Base-by-base conservation (phyloP, 2,329 filamentous ascomycete genomes). In the Neocatenulostroma microsporum region DNA sequence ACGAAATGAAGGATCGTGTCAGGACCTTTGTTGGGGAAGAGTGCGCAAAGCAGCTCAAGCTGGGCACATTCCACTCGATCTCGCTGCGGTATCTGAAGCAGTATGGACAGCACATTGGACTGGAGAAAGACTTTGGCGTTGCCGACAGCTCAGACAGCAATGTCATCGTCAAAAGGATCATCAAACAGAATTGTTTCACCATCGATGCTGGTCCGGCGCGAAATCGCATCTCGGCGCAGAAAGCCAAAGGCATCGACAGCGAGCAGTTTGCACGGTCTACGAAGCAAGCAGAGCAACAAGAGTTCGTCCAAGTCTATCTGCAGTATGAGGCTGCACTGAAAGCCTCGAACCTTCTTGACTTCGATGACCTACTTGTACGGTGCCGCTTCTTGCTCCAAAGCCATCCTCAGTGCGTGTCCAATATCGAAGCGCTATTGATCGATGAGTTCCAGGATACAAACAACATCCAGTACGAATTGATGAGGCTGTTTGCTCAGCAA, bases 391-490 rank as follows among this genome's bases (percentile, higher is more conserved):
- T 98, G 9, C 71, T 98, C 14, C 73, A 72, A 41, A 67, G 70
- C 14, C 74, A 84, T 47, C 85, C 88, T 0, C 69, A 75, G 11
- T 95, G 88, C 52, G 88, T 95, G 3, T 80, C 80, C 11, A 95
- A 94, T 49, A 79, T 98, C 13, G 80, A 95, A 59, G 78, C 85
- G 0, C 87, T 96, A 5, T 70, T 98, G 30, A 93, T 98, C 44
- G 89, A 98, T 57, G 89, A 98, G 56, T 98, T 95, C 46, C 89
- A 98, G 62, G 89, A 98, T 62, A 96, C 89, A 6, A 98, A 96
- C 56, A 76, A 85, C 14, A 80, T 95, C 4, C 89, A 98, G 60
- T 96, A 94, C 53, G 86, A 95, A 49, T 67, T 98, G 27, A 95
- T 95, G 87, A 81, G 76, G 45, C 71, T 94, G 1, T 80, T 98